Base-by-base conservation (phyloP, 2,329 filamentous ascomycete species). In the Monosporascus sp. region DNA sequence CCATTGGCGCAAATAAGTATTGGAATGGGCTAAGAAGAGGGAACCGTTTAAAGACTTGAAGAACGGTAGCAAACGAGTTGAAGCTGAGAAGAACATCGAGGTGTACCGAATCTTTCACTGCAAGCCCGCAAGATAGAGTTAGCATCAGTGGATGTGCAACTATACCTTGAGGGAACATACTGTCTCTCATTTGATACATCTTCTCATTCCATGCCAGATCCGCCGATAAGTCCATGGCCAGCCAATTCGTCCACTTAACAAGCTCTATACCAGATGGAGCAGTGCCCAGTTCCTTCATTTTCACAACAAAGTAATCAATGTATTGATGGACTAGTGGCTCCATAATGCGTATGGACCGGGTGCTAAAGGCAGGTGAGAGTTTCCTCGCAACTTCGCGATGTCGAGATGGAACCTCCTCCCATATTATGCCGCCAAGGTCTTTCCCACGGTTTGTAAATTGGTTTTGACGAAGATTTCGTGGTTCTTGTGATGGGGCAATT, bases 301-400 rank as follows among this genome's bases (percentile, higher is more conserved):
- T 52, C 1, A 24, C 6, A 19, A 63, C 49, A 38, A 63, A 64
- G 16, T 51, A 52, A 50, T 64, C 57, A 17, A 61, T 52, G 34
- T 64, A 52, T 24, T 53, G 41, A 19, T 64, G 58, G 1, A 62
- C 34, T 7, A 59, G 9, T 1, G 61, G 55, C 50, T 63, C 59
- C 24, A 58, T 57, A 1, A 47, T 38, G 6, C 51, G 52, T 16
- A 59, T 54, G 3, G 57, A 50, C 5, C 55, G 46, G 1, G n/a
- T 44, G 34, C 61, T 64, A 31, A 66, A 65, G 4, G 60, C 63
- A 7, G 64, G 62, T 1, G 56, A 45, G 2, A 65, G 24, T 51
- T 60, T 56, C 36, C 58, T 51, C 3, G 61, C 53, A 3, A 65
- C 57, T 22, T 54, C 52, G 6, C 54, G 59, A 41, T 62, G 64